Base-by-base conservation (phyloP, 2,329 filamentous ascomycete species). In the Hypoxylon sp. region DNA sequence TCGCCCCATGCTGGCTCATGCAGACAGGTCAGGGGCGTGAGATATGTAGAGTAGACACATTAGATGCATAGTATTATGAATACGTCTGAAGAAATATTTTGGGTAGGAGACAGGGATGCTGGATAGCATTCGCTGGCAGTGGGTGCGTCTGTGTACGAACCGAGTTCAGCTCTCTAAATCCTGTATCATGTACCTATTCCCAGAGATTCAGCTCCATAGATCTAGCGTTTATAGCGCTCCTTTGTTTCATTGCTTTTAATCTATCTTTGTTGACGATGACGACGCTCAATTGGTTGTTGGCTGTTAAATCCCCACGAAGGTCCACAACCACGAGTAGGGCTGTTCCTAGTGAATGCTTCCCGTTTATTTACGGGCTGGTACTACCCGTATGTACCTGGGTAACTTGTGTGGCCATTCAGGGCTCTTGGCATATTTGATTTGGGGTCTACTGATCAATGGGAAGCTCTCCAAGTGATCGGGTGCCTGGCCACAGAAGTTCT, bases 281-380 rank as follows among this genome's bases (percentile, higher is more conserved):
- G 57, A 58, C 46, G 39, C 8, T 70, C 48, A 35, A 65, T 65
- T 63, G 62, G 68, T 26, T n/a, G 17, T 26, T 42, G 51, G 44
- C 31, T 31, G 37, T 44, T 31, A 54, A 65, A 60, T 68, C 62
- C 46, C 51, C 65, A 61, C 54, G 47, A 70, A 37, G 57, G 26
- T 56, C 61, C 65, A 70, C 68, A 29, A 47, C 44, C 54, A 58
- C 33, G 50, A 63, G 50, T 65, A 68, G 68, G 68, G 68, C 68
- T 68, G 54, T 62, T 60, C 65, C 53, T 57, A 58, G 64, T 17
- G 59, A 56, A 54, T 56, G 57, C 50, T 56, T n/a, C 50, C 55
- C 58, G 29, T 50, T 64, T 52, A 56, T 60, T 67, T 59, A 54
- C 53, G 52, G 29, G 52, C 13, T 51, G 19, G 29, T 54, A 35